A percentile compares a stretch with the other conserved stretches of the same genome.
These are phyloP conservation scores for Penstemon barbatus DNA, from an alignment of 257 asterid genomes.

Conservation along the genomic window DNA sequence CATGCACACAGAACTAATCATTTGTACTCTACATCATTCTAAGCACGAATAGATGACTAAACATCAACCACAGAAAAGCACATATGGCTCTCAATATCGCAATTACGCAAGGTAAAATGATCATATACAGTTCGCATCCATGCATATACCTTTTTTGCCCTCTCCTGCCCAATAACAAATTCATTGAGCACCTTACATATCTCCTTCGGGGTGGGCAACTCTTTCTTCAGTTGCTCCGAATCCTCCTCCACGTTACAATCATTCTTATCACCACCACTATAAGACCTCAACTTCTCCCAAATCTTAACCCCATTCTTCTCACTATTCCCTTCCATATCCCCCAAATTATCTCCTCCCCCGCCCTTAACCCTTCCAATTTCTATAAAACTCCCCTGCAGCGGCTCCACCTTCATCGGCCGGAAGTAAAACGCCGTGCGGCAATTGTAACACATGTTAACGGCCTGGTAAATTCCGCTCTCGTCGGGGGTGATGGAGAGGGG, in stretches of 20 bases:
- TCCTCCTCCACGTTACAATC: constrained; percentile 23
- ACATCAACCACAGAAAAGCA: background rate
- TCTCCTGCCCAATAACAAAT: constrained; percentile 83
- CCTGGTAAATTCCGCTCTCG: constrained; percentile 76
- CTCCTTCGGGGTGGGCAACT: constrained; percentile 81
- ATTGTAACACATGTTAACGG: constrained; percentile 66
- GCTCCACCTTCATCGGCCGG: constrained; percentile 81
- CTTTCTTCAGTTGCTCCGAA: constrained; percentile 38
- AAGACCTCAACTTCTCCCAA: constrained; percentile 94
- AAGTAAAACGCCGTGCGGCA: constrained; percentile 88
- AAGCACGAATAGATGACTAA: background rate
- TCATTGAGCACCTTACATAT: constrained; percentile 72
- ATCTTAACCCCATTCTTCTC: constrained; percentile 60
- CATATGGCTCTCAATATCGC: background rate
- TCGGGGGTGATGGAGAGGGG: constrained; percentile 71
- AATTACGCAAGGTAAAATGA: background rate
- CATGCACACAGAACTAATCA: no score
- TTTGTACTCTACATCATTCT: constrained; percentile 2
- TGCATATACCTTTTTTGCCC: constrained; percentile 69
- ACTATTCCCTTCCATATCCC: constrained; percentile 37
- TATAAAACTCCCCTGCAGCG: constrained; percentile 79
- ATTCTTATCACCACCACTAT: constrained; percentile 49
- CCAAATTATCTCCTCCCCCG: constrained; percentile 40
- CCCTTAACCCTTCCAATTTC: constrained; percentile 89
- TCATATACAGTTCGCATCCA: no score